Percentiles rank a stretch among this genome's conserved stretches.
These are phyloP conservation scores for Penicillium soppii DNA, from an alignment of 495 filamentous ascomycete genomes.

Conservation along the genomic window DNA sequence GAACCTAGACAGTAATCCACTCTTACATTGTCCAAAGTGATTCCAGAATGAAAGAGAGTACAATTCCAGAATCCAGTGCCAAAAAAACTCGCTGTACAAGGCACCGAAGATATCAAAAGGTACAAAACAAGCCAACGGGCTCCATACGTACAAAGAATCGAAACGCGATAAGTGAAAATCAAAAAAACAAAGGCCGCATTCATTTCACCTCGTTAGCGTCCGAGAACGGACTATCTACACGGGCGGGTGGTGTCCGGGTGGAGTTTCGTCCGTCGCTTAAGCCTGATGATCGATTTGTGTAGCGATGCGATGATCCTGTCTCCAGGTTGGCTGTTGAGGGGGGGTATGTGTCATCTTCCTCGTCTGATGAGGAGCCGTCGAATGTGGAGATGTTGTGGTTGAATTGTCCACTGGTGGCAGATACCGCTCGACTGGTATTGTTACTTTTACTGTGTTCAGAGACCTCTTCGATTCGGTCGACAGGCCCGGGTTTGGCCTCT, in stretches of 20 bases:
- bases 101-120: constrained; percentile 12
- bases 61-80: constrained; percentile 20
- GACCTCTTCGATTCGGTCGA: constrained; percentile 25
- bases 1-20: too few species aligned
- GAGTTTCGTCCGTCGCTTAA: constrained; percentile 22
- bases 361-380: constrained; percentile 40
- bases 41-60: constrained; percentile 1
- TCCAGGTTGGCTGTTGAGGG: constrained; percentile 30
- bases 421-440: not conserved
- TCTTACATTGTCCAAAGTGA: not conserved
- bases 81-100: constrained; percentile 29
- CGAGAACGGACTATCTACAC: constrained; percentile 45
- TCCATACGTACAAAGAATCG: constrained; percentile 28
- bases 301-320: constrained; percentile 61
- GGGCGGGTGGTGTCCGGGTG: constrained; percentile 26
- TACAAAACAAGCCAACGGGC: constrained; percentile 13
- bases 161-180: constrained; percentile 2
- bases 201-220: constrained; percentile 60
- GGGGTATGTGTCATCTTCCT: constrained; percentile 25
- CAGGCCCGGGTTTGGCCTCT: constrained; percentile 7
- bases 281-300: constrained; percentile 25
- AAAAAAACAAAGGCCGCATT: constrained; percentile 8
- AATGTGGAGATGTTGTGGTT: constrained; percentile 33
- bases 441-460: constrained; percentile 15
- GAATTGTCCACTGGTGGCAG: constrained; percentile 15